Conservation (phyloP, 2,329 filamentous ascomycete species). For the Sclerotinia minor region DNA sequence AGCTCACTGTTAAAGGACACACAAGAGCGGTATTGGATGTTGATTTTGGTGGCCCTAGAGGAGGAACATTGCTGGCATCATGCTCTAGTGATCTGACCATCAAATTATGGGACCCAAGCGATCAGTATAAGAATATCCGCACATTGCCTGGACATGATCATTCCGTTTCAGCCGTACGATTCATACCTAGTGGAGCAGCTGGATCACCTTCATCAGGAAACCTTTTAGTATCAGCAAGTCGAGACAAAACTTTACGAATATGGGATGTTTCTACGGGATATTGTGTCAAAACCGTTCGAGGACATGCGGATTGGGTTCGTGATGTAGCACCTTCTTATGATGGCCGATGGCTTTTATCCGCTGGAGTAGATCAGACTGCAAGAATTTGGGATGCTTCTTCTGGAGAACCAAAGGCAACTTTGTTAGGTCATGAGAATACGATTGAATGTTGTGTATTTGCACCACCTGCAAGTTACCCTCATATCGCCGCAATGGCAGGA, state of each 20-base stretch:
- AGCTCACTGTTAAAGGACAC: conserved; percentile 88
- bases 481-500: conserved; percentile 75
- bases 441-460: conserved; percentile 87
- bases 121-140: conserved; percentile 93
- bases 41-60: conserved; percentile 84
- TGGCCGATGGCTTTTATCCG: conserved; percentile 78
- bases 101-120: conserved; percentile 89
- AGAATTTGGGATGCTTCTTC: conserved; percentile 81
- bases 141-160: conserved; percentile 91
- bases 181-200: conserved; percentile 79
- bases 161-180: conserved; percentile 83
- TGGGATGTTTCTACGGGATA: conserved; percentile 95
- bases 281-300: conserved; percentile 84
- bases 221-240: conserved; percentile 79
- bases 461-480: conserved; percentile 73
- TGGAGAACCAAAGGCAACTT: conserved; percentile 72
- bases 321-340: conserved; percentile 81
- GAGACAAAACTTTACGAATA: conserved; percentile 81
- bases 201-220: conserved; percentile 79
- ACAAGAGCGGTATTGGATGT: conserved; percentile 86
- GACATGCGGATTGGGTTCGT: conserved; percentile 88
- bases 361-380: conserved; percentile 78
- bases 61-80: conserved; percentile 70
- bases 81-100: conserved; percentile 83
- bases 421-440: conserved; percentile 83